Evolutionary conservation across 2,329 filamentous ascomycete genomes (phyloP), one percentile per base, ranked within the genome.

Genomic region (Rhytidhysteron rufulum): DNA sequence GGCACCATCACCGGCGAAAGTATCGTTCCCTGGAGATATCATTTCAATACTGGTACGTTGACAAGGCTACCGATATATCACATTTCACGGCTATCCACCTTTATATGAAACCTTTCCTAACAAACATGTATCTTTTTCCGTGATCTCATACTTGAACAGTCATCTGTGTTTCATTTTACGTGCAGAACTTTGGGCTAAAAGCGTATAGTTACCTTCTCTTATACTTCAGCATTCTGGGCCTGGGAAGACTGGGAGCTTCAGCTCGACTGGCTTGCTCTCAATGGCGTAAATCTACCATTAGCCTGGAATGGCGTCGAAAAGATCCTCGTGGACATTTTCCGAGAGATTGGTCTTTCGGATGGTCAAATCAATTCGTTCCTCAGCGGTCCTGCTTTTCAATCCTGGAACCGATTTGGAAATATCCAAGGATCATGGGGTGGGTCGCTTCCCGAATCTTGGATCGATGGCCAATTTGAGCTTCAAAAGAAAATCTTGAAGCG

Each of bases 351-450:
- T 6, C 60, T 77, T 27, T 65, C 61, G 0, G 57, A 72, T 27
- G 49, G 55, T 4, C 71, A 77, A 19, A 73, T 76, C 34, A 37
- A 59, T 1, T 54, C 63, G 1, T 77, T 73, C 51, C 60, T 77
- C 38, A 73, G 67, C 35, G 73, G 73, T 0, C 73, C 74, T 1
- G 72, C 73, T 0, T 77, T 76, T 41, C 71, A 73, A 42, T 61
- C 73, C 9, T 78, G 73, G 73, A 76, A 77, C 45, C 68, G 71
- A n/a, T 72, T 78, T 40, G 74, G 73, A 8, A 78, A 77, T 46
- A 75, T 74, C 15, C 72, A 75, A 46, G 68, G 70, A 6, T 72
- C 70, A 1, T 77, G 73, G 74, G 66, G 65, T 24, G 69, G 66
- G 5, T 54, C 66, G 2, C 47, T 76, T 10, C 69, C 73, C 4